Percentiles rank a stretch among this genome's conserved stretches.
Conservation (phyloP, 495 filamentous ascomycete genomes). For the Penicillium steckii region DNA sequence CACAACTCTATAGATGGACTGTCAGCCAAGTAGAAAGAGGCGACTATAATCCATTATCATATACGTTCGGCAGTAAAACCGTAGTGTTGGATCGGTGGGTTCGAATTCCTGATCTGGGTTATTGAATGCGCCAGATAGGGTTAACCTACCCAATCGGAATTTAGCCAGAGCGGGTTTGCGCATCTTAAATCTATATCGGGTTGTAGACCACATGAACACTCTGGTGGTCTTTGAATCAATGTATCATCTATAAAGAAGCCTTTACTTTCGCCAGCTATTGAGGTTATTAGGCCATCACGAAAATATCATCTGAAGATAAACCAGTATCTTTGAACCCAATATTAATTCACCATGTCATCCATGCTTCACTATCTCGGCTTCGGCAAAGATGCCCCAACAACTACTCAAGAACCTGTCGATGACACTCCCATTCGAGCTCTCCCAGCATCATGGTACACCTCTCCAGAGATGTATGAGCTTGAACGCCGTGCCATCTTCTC, state of each 20-base stretch:
- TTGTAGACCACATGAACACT: not conserved
- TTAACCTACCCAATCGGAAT: not conserved
- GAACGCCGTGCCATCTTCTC: conserved; percentile 54
- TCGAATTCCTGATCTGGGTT: not conserved
- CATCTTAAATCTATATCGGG: not conserved
- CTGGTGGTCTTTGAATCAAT: not conserved
- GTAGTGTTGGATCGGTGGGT: not conserved
- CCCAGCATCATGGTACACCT: conserved; percentile 50
- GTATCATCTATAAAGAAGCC: not conserved
- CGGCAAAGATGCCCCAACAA: conserved; percentile 14
- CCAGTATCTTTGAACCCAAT: not conserved
- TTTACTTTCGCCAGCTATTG: not conserved
- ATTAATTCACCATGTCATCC: conserved; percentile 11
- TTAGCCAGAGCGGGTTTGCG: not conserved
- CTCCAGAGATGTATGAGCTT: conserved; percentile 48
- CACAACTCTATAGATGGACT: not conserved
- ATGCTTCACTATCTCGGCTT: conserved; percentile 35
- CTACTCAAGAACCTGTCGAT: conserved; percentile 18
- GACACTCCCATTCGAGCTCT: conserved; percentile 33
- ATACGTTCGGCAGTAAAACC: not conserved
- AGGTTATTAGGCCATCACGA: not conserved
- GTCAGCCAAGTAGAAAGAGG: not conserved
- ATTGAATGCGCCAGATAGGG: not conserved
- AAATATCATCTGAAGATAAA: not conserved
- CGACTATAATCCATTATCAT: not conserved